phyloP scores from a whole-genome alignment of 768 basidiomycete species.

The Leccinum incarnatum region DNA sequence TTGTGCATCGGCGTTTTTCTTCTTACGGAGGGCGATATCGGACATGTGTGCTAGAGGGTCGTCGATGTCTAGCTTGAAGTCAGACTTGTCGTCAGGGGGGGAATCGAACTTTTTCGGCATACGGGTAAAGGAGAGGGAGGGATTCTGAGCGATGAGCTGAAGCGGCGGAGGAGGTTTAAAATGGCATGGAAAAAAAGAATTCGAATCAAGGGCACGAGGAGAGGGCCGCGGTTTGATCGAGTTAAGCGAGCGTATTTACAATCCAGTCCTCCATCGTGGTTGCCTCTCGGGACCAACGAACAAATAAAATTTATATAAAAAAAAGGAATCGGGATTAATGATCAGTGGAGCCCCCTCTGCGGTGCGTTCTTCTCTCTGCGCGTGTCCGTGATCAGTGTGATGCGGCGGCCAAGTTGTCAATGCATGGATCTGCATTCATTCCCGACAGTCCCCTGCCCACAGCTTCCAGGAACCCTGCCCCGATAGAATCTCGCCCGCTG shows the following conservation, averaged over 20 bases:
- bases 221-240: conserved; percentile 39
- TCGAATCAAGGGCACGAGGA: conserved; percentile 70
- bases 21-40: conserved; percentile 73
- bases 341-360: neutral
- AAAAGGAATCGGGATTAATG: neutral
- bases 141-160: conserved; percentile 12
- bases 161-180: conserved; percentile 44
- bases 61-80: conserved; percentile 37
- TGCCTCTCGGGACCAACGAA: conserved; percentile 11
- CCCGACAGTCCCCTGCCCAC: conserved; percentile 25
- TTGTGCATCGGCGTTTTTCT: conserved; percentile 89
- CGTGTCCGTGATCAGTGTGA: conserved; percentile 8
- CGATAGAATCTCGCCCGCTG: conserved; percentile 25
- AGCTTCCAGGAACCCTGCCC: conserved; percentile 30
- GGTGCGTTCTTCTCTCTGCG: neutral
- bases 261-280: conserved; percentile 33
- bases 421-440: conserved; percentile 35
- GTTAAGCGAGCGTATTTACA: conserved; percentile 39
- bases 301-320: neutral
- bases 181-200: conserved; percentile 64
- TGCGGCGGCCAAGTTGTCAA: neutral
- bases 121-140: neutral
- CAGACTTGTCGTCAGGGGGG: conserved; percentile 36
- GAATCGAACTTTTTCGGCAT: conserved; percentile 35
- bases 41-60: conserved; percentile 44